phyloP scores from a whole-genome alignment of 2,329 filamentous ascomycete genomes.

The Arthroderma sp. region DNA sequence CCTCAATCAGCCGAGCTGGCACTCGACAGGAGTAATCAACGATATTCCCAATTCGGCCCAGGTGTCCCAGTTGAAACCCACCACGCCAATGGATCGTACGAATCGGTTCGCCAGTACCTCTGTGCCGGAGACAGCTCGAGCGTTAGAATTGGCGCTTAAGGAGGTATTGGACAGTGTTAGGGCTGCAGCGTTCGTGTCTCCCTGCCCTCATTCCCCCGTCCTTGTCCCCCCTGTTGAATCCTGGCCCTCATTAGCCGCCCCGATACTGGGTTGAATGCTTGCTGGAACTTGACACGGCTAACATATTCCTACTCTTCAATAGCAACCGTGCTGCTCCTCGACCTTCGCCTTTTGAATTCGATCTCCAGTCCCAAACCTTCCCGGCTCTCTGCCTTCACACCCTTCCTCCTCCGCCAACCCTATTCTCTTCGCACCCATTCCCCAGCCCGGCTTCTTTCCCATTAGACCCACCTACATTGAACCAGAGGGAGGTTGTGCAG shows the following conservation, averaged over 20 bases:
- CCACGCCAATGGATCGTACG: conserved; percentile 4
- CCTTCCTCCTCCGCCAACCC: conserved; percentile 63
- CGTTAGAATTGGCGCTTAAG: conserved; percentile 69
- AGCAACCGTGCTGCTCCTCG: conserved; percentile 33
- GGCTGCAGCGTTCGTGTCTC: conserved; percentile 57
- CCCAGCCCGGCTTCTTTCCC: conserved; percentile 70
- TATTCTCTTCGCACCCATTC: conserved; percentile 71
- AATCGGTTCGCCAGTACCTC: conserved; percentile 25
- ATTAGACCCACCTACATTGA: conserved; percentile 57
- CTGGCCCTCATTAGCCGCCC: too few species aligned
- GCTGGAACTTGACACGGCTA: background rate
- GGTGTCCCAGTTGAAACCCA: conserved; percentile 14
- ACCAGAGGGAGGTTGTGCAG: conserved; percentile 60
- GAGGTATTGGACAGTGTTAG: conserved; percentile 71
- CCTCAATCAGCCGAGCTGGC: conserved; percentile 57
- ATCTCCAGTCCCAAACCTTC: conserved; percentile 74
- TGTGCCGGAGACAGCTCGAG: conserved; percentile 64
- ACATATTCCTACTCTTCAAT: conserved; percentile 5
- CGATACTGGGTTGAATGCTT: too few species aligned
- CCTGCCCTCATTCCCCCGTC: background rate
- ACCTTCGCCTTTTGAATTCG: conserved; percentile 55
- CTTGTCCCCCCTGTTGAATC: background rate
- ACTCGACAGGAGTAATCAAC: conserved; percentile 65
- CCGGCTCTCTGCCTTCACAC: conserved; percentile 72
- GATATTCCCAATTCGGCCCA: conserved; percentile 41